A percentile compares a stretch with the other conserved stretches of the same genome.
phyloP scores from a whole-genome alignment of 345 rosid genomes.

The Populus euphratica region DNA sequence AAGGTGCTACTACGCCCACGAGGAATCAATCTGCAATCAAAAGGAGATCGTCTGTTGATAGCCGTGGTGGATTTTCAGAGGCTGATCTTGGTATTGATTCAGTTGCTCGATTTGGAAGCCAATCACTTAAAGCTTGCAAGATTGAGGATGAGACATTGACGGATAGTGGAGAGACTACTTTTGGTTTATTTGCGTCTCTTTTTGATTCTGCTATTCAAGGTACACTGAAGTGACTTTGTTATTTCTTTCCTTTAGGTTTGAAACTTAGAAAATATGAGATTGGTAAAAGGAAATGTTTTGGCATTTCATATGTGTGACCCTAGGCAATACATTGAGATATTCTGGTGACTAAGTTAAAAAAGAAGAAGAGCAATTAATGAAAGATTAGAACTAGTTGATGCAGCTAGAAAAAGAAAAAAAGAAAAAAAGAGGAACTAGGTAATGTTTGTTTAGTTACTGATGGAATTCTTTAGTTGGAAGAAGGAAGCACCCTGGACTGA shows the following conservation, averaged over 20 bases:
- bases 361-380: not conserved
- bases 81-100: constrained; percentile 40
- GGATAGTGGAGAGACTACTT: constrained; percentile 69
- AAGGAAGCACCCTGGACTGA: too few species aligned
- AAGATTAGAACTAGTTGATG: not conserved
- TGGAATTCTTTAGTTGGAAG: too few species aligned
- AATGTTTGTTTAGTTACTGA: too few species aligned
- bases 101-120: constrained; percentile 46
- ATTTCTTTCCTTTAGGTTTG: not conserved
- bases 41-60: constrained; percentile 42
- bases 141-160: constrained; percentile 67
- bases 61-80: constrained; percentile 35
- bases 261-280: not conserved
- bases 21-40: constrained; percentile 45
- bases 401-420: too few species aligned
- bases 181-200: constrained; percentile 75
- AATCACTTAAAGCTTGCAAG: constrained; percentile 72
- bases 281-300: not conserved
- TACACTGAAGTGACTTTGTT: constrained; percentile 15
- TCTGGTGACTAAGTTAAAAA: not conserved
- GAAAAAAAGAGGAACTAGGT: too few species aligned
- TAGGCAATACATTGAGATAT: not conserved
- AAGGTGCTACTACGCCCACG: constrained; percentile 31
- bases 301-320: not conserved
- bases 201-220: constrained; percentile 92